phyloP scores from a whole-genome alignment of 805 yeast genomes.

The Yamadazyma olivae region DNA sequence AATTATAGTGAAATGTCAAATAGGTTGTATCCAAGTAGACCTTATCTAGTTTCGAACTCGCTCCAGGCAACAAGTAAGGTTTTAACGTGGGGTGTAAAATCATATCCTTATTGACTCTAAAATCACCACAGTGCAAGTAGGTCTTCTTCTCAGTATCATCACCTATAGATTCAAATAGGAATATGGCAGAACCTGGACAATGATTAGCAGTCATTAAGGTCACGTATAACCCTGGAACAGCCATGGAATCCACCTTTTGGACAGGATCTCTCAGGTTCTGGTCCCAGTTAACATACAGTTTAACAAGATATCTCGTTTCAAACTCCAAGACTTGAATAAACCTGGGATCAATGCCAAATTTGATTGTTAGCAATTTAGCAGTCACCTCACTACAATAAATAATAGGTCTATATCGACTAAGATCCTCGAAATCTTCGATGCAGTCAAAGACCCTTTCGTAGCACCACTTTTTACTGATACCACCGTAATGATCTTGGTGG shows the following conservation, averaged over 20 bases:
- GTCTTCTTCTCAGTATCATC: slow-evolving; percentile 20
- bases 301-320: slow-evolving; percentile 37
- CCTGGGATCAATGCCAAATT: slow-evolving; percentile 54
- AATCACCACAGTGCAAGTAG: slow-evolving; percentile 89
- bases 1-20: slow-evolving; percentile 66
- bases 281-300: slow-evolving; percentile 5
- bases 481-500: slow-evolving; percentile 94
- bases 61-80: slow-evolving; percentile 16
- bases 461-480: slow-evolving; percentile 74
- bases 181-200: slow-evolving; percentile 92
- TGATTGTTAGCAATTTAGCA: slow-evolving; percentile 48
- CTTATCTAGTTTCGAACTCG: slow-evolving; percentile 40
- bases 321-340: slow-evolving; percentile 39
- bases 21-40: slow-evolving; percentile 92
- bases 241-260: slow-evolving; percentile 9
- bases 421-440: slow-evolving; percentile 21
- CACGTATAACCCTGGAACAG: slow-evolving; percentile 43
- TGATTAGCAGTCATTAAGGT: slow-evolving; percentile 83
- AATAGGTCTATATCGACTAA: slow-evolving; percentile 43
- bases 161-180: slow-evolving; percentile 55
- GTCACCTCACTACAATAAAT: slow-evolving; percentile 77
- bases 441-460: slow-evolving; percentile 33
- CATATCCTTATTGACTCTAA: slow-evolving; percentile 62
- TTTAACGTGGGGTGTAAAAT: slow-evolving; percentile 33
- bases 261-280: background rate